phyloP scores from a whole-genome alignment of 441 rosid species.

The Croton laevigatus region DNA sequence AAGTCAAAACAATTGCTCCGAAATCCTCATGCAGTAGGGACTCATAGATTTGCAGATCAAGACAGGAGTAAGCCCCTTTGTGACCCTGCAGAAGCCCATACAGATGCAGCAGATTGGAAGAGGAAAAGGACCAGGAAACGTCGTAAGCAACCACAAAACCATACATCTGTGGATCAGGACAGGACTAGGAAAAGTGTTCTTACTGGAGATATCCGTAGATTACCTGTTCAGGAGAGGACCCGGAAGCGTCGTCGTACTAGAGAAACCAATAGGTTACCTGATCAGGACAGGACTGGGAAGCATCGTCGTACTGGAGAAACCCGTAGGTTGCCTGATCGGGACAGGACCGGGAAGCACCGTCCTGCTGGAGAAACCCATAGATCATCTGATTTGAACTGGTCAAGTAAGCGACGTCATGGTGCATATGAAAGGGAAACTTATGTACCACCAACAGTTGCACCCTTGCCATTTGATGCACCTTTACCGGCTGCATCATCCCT shows the following conservation, averaged over 20 bases:
- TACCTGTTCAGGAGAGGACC: neutral
- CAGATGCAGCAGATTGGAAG: neutral
- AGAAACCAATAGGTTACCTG: neutral
- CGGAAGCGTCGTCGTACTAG: neutral
- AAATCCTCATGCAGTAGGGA: conserved; percentile 3
- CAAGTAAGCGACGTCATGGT: neutral
- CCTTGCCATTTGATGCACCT: neutral
- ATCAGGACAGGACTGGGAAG: neutral
- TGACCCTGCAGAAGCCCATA: neutral
- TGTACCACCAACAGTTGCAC: conserved; percentile 13
- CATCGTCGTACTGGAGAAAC: neutral
- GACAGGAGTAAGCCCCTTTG: neutral
- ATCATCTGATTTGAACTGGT: neutral
- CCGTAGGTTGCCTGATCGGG: neutral
- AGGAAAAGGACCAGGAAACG: neutral
- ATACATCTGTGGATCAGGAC: neutral
- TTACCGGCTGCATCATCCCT: conserved; percentile 1
- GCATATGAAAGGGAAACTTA: conserved; percentile 12
- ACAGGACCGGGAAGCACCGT: neutral
- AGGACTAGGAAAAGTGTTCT: neutral
- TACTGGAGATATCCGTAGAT: neutral
- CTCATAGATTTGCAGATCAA: neutral
- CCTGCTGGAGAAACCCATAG: conserved; percentile 4
- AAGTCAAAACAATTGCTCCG: neutral
- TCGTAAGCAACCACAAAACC: neutral